A percentile compares a stretch with the other conserved stretches of the same genome.
Conservation (phyloP, 768 basidiomycete species). For the Boletellus emodensis region DNA sequence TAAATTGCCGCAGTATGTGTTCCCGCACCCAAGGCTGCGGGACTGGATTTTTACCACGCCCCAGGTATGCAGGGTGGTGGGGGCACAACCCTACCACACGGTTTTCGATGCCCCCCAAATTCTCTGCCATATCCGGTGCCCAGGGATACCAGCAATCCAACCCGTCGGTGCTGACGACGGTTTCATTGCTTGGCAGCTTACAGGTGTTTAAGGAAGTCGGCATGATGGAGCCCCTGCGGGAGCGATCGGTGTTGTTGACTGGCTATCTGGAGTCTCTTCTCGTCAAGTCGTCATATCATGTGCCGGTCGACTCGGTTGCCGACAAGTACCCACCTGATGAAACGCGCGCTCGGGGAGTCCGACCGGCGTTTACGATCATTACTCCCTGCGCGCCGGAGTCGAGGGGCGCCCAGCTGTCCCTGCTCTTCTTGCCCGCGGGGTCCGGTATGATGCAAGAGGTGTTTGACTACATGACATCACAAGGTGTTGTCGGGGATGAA, state of each 20-base stretch:
- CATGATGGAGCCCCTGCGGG: constrained; percentile 64
- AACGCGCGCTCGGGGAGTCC: constrained; percentile 5
- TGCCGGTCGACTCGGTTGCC: constrained; percentile 38
- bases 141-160: constrained; percentile 97
- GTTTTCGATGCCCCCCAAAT: constrained; percentile 84
- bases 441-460: constrained; percentile 68
- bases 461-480: constrained; percentile 51
- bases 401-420: constrained; percentile 85
- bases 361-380: constrained; percentile 83
- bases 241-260: constrained; percentile 70
- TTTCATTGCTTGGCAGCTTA: constrained; percentile 79
- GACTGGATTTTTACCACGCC: constrained; percentile 12
- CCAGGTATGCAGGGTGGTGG: constrained; percentile 96
- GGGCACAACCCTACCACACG: constrained; percentile 85
- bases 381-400: constrained; percentile 67
- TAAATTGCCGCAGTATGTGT: constrained; percentile 56
- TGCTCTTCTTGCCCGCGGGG: constrained; percentile 64
- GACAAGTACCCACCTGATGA: constrained; percentile 26
- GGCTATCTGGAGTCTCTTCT: constrained; percentile 64
- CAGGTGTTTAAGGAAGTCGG: constrained; percentile 76
- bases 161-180: constrained; percentile 76
- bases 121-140: constrained; percentile 83
- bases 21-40: constrained; percentile 2
- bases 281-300: constrained; percentile 57
- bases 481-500: constrained; percentile 90